Base-by-base conservation (phyloP, 2,329 filamentous ascomycete species). In the Arthrocladium fulminans region DNA sequence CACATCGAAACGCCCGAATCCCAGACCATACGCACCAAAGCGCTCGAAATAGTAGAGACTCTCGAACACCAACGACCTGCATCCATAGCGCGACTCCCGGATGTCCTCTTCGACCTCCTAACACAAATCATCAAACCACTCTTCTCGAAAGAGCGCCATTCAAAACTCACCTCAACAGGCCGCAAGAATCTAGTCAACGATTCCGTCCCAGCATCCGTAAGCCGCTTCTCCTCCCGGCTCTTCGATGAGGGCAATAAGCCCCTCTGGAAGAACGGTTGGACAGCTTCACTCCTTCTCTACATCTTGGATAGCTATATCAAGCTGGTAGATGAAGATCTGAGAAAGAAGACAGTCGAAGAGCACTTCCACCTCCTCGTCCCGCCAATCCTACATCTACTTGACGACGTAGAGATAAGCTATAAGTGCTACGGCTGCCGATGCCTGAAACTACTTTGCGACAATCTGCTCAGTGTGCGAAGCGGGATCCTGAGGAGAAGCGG, bases 361-460 rank as follows among this genome's bases (percentile, higher is more conserved):
- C 68, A 72, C 19, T 69, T 71, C 51, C 65, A 66, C 2, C 61
- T 71, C n/a, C 61, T 71, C 13, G 60, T 71, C 1, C 69, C 69
- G 1, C 61, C 68, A 1, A 63, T 71, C 15, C 58, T 72, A 25
- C 61, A 67, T 29, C 57, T 71, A 23, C 67, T 72, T 47, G 69
- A 72, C 45, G 69, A 72, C 48, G 61, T 63, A 10, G 63, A 55
- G 27, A 44, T 64, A 3, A 20, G 55, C 2, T 65, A 63, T 58
- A 71, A 71, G 53, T 57, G 60, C 2, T 57, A 55, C 6, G 70
- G 70, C 22, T 71, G 67, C 51, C 50, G 51, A 1, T 58, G 71
- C 1, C 60, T 72, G 17, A 53, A 48, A 3, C 51, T 58, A 7
- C 57, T 71, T 2, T 62, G 71, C 27, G 54, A 54, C 2, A 58